Percentiles rank a stretch among this genome's conserved stretches.
Conservation (phyloP, 208 protist genomes). For the Leishmania gerbilli region DNA sequence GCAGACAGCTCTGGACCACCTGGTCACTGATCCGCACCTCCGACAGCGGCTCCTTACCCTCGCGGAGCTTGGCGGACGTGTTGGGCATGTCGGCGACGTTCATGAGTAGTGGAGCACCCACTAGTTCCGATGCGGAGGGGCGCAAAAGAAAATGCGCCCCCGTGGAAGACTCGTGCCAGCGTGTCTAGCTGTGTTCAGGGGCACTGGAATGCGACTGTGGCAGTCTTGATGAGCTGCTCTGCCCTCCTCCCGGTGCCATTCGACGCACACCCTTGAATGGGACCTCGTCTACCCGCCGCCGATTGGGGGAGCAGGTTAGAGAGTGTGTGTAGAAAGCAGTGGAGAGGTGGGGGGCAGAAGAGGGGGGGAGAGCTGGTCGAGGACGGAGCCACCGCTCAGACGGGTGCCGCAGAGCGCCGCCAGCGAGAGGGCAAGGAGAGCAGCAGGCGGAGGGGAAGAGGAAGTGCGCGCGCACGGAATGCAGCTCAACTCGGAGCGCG, state of each 20-base stretch:
- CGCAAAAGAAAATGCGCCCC: background rate
- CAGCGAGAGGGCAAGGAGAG: background rate
- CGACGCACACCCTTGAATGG: background rate
- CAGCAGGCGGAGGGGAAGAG: background rate
- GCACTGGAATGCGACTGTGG: background rate
- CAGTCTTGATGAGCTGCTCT: background rate
- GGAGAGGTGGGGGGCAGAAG: background rate
- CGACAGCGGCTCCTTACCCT: conserved; percentile 31
- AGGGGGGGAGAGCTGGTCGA: background rate
- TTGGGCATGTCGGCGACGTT: background rate
- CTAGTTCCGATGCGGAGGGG: background rate
- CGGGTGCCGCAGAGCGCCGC: background rate
- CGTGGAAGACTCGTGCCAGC: background rate
- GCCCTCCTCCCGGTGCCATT: background rate
- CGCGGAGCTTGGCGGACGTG: background rate
- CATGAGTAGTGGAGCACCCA: background rate
- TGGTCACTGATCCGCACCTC: conserved; percentile 57
- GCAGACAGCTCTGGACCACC: conserved; percentile 65
- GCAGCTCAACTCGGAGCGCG: background rate
- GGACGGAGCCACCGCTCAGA: background rate
- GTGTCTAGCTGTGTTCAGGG: background rate
- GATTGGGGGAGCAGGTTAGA: background rate
- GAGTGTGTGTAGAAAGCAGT: background rate
- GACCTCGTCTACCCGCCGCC: background rate
- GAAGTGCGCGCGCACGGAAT: background rate